A percentile compares a stretch with the other conserved stretches of the same genome.
These are phyloP conservation scores for Aspergillus sclerotioniger DNA, from an alignment of 495 filamentous ascomycete genomes.

Conservation along the genomic window DNA sequence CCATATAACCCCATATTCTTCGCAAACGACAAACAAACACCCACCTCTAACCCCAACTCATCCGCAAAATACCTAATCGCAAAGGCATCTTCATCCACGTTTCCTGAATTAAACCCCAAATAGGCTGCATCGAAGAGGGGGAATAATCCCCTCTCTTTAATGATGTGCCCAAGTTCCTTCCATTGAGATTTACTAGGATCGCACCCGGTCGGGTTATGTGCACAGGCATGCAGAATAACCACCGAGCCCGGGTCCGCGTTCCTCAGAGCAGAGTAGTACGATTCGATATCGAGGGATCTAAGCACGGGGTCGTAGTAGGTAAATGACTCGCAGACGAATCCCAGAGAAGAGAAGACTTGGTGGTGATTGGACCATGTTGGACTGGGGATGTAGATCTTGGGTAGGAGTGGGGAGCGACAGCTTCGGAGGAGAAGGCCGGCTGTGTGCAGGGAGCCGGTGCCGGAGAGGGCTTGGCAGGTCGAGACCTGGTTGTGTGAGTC, in stretches of 20 bases:
- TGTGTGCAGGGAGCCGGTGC: slow-evolving; percentile 80
- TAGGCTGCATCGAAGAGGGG: slow-evolving; percentile 48
- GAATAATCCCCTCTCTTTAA: slow-evolving; percentile 33
- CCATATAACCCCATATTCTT: slow-evolving; percentile 52
- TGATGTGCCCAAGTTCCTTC: slow-evolving; percentile 33
- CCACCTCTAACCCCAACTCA: slow-evolving; percentile 28
- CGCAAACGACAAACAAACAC: slow-evolving; percentile 40
- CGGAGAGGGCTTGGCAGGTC: slow-evolving; percentile 70
- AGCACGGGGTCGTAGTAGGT: slow-evolving; percentile 26
- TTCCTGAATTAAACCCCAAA: slow-evolving; percentile 43
- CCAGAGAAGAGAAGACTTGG: slow-evolving; percentile 35
- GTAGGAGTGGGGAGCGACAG: slow-evolving; percentile 14
- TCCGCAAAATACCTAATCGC: slow-evolving; percentile 38
- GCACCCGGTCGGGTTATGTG: slow-evolving; percentile 48
- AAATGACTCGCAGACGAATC: slow-evolving; percentile 26
- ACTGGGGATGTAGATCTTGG: slow-evolving; percentile 31
- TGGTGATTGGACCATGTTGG: slow-evolving; percentile 43
- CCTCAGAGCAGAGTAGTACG: slow-evolving; percentile 21
- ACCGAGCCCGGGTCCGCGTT: slow-evolving; percentile 25
- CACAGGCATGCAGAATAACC: slow-evolving; percentile 46
- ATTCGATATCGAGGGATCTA: slow-evolving; percentile 21
- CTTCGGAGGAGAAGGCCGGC: slow-evolving; percentile 69
- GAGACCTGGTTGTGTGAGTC: slow-evolving; percentile 19
- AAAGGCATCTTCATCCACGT: slow-evolving; percentile 42
- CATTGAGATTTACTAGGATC: slow-evolving; percentile 43